phyloP scores from a whole-genome alignment of 495 filamentous ascomycete species.

The Sphaerosporella brunnea region DNA sequence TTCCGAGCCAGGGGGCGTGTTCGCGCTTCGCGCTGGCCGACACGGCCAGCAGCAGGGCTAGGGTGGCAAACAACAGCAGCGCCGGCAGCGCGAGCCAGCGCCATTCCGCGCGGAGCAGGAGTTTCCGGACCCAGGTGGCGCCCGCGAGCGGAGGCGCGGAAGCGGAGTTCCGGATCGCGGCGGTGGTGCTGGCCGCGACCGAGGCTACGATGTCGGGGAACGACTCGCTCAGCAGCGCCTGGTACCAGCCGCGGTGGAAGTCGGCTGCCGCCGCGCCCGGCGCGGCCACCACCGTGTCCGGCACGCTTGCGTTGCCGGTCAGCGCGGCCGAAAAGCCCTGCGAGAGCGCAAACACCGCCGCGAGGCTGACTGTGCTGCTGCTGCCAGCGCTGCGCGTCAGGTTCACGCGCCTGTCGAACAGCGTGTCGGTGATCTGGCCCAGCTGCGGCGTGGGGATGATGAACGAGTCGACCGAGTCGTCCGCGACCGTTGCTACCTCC shows the following conservation, averaged over 20 bases:
- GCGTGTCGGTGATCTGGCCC: conserved; percentile 11
- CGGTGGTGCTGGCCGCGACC: conserved; percentile 10
- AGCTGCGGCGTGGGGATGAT: conserved; percentile 9
- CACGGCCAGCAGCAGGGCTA: conserved; percentile 6
- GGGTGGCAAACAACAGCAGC: conserved; percentile 1
- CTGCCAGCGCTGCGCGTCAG: conserved; percentile 1
- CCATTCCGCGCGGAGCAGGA: conserved; percentile 9
- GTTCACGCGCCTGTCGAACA: background rate
- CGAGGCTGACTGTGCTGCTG: conserved; percentile 3
- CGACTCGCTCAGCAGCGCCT: conserved; percentile 7
- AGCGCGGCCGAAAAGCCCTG: conserved; percentile 12
- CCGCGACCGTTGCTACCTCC: background rate
- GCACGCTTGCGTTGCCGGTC: conserved; percentile 7
- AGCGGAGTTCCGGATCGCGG: conserved; percentile 16
- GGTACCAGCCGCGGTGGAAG: conserved; percentile 16
- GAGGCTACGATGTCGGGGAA: conserved; percentile 6
- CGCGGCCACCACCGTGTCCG: background rate
- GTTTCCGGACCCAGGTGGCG: background rate
- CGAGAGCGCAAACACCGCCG: conserved; percentile 13
- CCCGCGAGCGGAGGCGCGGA: background rate
- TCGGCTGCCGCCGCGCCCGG: conserved; percentile 11
- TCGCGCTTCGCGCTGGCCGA: background rate
- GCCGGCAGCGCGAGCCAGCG: conserved; percentile 14
- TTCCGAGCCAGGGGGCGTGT: conserved; percentile 16
- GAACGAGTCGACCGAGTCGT: conserved; percentile 2